Evolutionary conservation across 192 early-diverging fungal genomes (phyloP).

Genomic region (Thamnidium elegans): DNA sequence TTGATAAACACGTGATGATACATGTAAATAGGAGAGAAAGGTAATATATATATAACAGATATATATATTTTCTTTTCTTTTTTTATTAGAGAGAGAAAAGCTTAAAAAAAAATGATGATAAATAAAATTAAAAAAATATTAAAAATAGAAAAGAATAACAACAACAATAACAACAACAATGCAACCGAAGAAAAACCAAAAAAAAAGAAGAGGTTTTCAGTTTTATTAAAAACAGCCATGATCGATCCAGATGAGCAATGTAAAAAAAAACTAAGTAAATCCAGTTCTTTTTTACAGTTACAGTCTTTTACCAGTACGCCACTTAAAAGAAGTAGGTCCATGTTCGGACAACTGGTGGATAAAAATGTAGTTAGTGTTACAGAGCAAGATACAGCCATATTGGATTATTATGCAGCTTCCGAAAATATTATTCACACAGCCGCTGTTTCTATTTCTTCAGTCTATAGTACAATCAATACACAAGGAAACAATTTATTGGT

Average conservation of each 20-base stretch:
- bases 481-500: conserved; percentile 42
- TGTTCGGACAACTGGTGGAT: conserved; percentile 2
- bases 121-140: too few species aligned
- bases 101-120: too few species aligned
- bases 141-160: too few species aligned
- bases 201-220: conserved; percentile 14
- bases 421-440: not conserved
- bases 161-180: too few species aligned
- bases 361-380: not conserved
- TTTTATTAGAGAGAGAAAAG: too few species aligned
- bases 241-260: not conserved
- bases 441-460: not conserved
- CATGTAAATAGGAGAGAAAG: too few species aligned
- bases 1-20: too few species aligned
- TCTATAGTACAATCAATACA: not conserved
- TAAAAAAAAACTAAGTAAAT: not conserved
- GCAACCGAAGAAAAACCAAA: not conserved
- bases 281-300: conserved; percentile 10
- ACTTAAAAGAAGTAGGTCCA: conserved; percentile 3
- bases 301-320: not conserved
- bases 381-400: not conserved
- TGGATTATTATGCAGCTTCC: not conserved
- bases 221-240: not conserved
- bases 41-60: too few species aligned
- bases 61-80: too few species aligned